A percentile compares a stretch with the other conserved stretches of the same genome.
These are phyloP conservation scores for Globisporangium polare DNA, from an alignment of 352 stramenopile genomes.

Conservation along the genomic window DNA sequence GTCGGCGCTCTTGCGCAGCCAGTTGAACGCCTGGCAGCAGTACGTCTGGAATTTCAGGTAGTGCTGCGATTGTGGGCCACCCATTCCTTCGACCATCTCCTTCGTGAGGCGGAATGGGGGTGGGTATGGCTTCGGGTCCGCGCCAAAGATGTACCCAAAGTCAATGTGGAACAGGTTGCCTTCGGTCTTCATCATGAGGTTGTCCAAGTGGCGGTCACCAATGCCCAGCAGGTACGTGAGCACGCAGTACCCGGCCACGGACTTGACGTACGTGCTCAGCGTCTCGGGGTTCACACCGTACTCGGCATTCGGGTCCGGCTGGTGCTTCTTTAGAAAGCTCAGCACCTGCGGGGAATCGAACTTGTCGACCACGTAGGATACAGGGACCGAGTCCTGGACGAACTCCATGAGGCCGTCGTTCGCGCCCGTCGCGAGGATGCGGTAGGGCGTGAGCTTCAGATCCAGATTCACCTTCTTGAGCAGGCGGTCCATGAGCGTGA, in stretches of 20 bases:
- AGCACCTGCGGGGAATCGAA: conserved; percentile 93
- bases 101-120: conserved; percentile 98
- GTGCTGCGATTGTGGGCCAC: conserved; percentile 87
- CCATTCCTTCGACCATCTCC: conserved; percentile 97
- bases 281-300: conserved; percentile 90
- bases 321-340: conserved; percentile 84
- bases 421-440: conserved; percentile 81
- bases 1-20: conserved; percentile 96
- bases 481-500: conserved; percentile 98
- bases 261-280: conserved; percentile 96
- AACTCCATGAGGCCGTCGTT: conserved; percentile 97
- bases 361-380: conserved; percentile 95
- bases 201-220: conserved; percentile 99
- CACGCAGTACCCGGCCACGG: conserved; percentile 98
- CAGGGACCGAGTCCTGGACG: conserved; percentile 93
- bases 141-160: conserved; percentile 99
- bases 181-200: conserved; percentile 97
- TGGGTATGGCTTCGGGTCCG: conserved; percentile 98
- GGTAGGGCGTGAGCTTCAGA: conserved; percentile 96
- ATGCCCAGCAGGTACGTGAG: conserved; percentile 99
- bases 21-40: conserved; percentile 92
- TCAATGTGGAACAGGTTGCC: conserved; percentile 99
- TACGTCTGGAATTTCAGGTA: conserved; percentile 93
- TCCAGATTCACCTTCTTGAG: conserved; percentile 99
- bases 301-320: conserved; percentile 78